Evolutionary conservation across 129 eudicot species (phyloP), one percentile per base, ranked within the genome.

Genomic region (Chrysanthemum seticuspe): DNA sequence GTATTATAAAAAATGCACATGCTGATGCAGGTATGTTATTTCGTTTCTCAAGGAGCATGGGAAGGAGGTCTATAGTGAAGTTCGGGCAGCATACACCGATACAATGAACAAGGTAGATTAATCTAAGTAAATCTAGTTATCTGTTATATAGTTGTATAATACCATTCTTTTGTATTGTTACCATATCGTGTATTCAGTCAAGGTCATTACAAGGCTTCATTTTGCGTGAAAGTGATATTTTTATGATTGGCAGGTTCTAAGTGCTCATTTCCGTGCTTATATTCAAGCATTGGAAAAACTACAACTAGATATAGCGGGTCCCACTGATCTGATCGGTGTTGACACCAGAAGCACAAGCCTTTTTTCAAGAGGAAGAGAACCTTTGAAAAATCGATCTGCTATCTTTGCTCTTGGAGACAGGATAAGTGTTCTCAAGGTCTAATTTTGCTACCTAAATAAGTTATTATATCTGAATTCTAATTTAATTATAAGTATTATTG

Each of bases 391-490:
- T 71, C 93, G 98, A 66, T 94, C 98, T 71, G 89, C 98, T 77
- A 96, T 94, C 72, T 94, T 94, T 83, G 97, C 98, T 82, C 81
- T 94, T 48, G 98, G 97, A 56, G 98, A 94, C 29, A 84, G 98
- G 81, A 88, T 94, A 78, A 88, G 76, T 68, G 86, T 90, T 75
- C 88, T 94, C 68, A 94, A 90, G 98, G 98, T 94, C 60, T 73
- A 34, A 34, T 59, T 67, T 74, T 59, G 10, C 45, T 56, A 65
- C 57, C 27, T 52, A 48, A 12, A 6, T 40, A 40, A 67, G 18
- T 14, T 25, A 18, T 14, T 13, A 54, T 70, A 31, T 74, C 16
- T 51, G 29, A 19, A 29, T 74, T 16, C 25, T 40, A 13, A 25
- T 62, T 7, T 59, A 71, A 45, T 71, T 25, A 59, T 23, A 62